Percentiles rank a stretch among this genome's conserved stretches.
These are phyloP conservation scores for Solanum virginianum DNA, from an alignment of 257 asterid genomes.

Conservation along the genomic window DNA sequence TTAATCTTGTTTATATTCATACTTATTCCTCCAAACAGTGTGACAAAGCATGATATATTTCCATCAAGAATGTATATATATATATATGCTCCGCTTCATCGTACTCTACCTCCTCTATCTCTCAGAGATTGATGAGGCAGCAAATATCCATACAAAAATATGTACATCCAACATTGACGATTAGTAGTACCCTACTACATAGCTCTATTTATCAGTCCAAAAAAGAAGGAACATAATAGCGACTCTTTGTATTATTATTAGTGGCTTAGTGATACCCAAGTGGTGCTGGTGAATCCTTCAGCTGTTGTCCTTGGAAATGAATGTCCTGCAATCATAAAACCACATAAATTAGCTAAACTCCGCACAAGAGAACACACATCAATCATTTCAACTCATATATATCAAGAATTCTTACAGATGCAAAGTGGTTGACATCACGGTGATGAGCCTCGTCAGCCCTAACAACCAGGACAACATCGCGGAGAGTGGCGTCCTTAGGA, in stretches of 20 bases:
- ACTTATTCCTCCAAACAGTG: neutral
- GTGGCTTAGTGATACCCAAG: constrained; percentile 32
- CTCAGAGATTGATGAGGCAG: neutral
- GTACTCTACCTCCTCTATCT: neutral
- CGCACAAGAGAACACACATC: no score
- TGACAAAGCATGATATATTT: neutral
- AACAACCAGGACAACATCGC: constrained; percentile 66
- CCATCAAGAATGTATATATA: neutral
- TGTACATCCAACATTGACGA: neutral
- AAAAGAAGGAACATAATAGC: neutral
- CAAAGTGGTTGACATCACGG: constrained; percentile 89
- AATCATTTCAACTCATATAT: no score
- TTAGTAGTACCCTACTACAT: neutral
- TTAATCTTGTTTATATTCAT: neutral
- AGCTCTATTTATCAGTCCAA: neutral
- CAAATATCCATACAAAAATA: neutral
- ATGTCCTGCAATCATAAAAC: constrained; percentile 34
- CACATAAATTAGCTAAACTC: neutral
- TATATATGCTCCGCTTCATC: neutral
- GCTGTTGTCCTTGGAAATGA: constrained; percentile 36
- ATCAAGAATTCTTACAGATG: constrained; percentile 31
- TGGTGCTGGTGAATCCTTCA: constrained; percentile 44
- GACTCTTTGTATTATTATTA: neutral
- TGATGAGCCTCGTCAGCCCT: constrained; percentile 96
- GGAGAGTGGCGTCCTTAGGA: constrained; percentile 46